These are phyloP conservation scores for Fusarium equiseti DNA, from an alignment of 2,329 filamentous ascomycete species.

Conservation along the genomic window DNA sequence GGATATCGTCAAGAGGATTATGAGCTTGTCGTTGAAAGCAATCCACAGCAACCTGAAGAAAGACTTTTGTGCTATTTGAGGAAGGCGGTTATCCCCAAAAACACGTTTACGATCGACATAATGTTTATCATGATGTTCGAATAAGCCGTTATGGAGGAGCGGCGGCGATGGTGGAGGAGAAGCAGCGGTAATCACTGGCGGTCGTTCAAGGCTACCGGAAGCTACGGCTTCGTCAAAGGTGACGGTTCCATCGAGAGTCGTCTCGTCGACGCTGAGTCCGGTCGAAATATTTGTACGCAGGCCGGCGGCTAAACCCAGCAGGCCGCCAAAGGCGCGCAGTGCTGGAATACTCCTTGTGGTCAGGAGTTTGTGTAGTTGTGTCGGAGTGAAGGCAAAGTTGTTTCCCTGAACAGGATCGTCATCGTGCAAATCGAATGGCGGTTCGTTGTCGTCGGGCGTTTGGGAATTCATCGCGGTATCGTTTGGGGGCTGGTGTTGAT, in stretches of 20 bases:
- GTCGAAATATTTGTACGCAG: slow-evolving; percentile 61
- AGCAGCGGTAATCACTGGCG: slow-evolving; percentile 40
- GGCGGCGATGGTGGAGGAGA: slow-evolving; percentile 40
- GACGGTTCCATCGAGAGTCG: slow-evolving; percentile 57
- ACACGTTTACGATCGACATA: slow-evolving; percentile 74
- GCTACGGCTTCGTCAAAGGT: slow-evolving; percentile 63
- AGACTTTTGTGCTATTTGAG: slow-evolving; percentile 74
- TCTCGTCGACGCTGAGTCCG: slow-evolving; percentile 65
- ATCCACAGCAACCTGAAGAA: slow-evolving; percentile 78
- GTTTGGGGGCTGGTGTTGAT: slow-evolving; percentile 21
- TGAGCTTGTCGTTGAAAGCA: slow-evolving; percentile 84
- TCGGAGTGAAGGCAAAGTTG: slow-evolving; percentile 66
- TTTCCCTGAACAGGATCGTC: slow-evolving; percentile 52
- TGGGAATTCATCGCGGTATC: slow-evolving; percentile 22
- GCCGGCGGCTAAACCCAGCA: slow-evolving; percentile 64
- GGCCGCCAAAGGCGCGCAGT: slow-evolving; percentile 65
- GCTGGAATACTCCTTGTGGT: slow-evolving; percentile 63
- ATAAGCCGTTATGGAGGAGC: slow-evolving; percentile 47
- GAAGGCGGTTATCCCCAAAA: slow-evolving; percentile 71
- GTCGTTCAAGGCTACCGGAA: slow-evolving; percentile 52
- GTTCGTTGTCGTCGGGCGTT: slow-evolving; percentile 7
- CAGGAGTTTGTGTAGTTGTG: slow-evolving; percentile 65
- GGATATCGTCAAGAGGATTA: slow-evolving; percentile 77
- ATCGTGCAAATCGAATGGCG: slow-evolving; percentile 46
- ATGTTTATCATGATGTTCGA: slow-evolving; percentile 45